These are phyloP conservation scores for Chlorencoelia australis DNA, from an alignment of 2,329 filamentous ascomycete species.

Conservation along the genomic window DNA sequence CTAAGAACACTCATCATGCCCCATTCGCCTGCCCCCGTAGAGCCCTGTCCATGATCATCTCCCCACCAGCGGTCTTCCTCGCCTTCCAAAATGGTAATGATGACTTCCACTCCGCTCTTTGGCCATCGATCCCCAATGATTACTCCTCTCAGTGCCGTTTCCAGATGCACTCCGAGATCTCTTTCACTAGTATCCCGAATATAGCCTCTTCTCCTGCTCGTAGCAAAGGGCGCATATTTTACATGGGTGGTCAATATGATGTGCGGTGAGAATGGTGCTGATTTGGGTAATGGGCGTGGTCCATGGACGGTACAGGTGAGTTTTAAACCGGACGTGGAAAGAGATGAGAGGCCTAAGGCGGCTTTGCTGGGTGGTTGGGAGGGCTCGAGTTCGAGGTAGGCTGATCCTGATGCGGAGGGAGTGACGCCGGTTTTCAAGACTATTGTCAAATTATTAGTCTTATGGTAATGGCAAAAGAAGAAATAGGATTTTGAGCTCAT, in stretches of 20 bases:
- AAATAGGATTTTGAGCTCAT: too few species aligned
- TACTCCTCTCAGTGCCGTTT: slow-evolving; percentile 79
- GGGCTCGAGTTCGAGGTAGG: slow-evolving; percentile 63
- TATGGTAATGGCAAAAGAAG: background rate
- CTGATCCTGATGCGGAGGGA: slow-evolving; percentile 86
- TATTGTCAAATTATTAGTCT: slow-evolving; percentile 28
- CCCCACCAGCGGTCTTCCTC: slow-evolving; percentile 71
- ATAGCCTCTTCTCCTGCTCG: slow-evolving; percentile 71
- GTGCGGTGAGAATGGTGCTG: slow-evolving; percentile 84
- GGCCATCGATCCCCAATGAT: slow-evolving; percentile 93
- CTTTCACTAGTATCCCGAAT: slow-evolving; percentile 77
- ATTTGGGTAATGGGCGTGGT: slow-evolving; percentile 79
- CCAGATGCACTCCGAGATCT: slow-evolving; percentile 82
- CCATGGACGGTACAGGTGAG: slow-evolving; percentile 90
- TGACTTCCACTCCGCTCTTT: slow-evolving; percentile 95
- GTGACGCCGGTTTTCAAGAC: slow-evolving; percentile 87
- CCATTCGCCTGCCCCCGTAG: slow-evolving; percentile 55
- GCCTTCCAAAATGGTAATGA: slow-evolving; percentile 86
- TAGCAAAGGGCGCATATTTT: slow-evolving; percentile 94
- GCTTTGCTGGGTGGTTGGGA: slow-evolving; percentile 35
- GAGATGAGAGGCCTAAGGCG: slow-evolving; percentile 36
- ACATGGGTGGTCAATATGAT: slow-evolving; percentile 86
- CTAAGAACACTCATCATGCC: slow-evolving; percentile 86
- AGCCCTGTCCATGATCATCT: slow-evolving; percentile 40
- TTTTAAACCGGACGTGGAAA: slow-evolving; percentile 57